A percentile compares a stretch with the other conserved stretches of the same genome.
Conservation (phyloP, 495 filamentous ascomycete genomes). For the Antarctomyces pellizariae region DNA sequence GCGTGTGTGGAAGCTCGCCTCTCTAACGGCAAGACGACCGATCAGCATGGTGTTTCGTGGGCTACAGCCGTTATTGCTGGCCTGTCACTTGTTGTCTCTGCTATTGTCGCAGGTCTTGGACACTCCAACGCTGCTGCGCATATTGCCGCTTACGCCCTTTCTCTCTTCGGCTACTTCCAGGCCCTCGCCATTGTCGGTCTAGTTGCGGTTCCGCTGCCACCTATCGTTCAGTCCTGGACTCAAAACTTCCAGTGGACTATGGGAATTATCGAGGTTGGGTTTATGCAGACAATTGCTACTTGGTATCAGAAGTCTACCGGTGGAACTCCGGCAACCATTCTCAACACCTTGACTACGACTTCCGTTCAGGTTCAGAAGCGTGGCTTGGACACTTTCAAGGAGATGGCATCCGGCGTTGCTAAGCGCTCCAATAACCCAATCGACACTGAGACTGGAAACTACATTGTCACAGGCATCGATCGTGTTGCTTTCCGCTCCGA, state of each 20-base stretch:
- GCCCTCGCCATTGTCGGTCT: conserved; percentile 89
- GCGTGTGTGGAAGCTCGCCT: conserved; percentile 77
- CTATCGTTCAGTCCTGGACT: conserved; percentile 81
- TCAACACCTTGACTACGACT: conserved; percentile 45
- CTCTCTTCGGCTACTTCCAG: conserved; percentile 89
- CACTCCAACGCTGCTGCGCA: conserved; percentile 95
- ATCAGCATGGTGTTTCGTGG: conserved; percentile 79
- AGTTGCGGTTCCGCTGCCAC: conserved; percentile 63
- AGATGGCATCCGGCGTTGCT: conserved; percentile 3
- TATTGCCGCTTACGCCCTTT: conserved; percentile 78
- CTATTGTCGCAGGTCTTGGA: conserved; percentile 58
- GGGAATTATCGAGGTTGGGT: conserved; percentile 77
- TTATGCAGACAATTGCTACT: conserved; percentile 70
- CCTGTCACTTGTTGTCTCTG: conserved; percentile 59
- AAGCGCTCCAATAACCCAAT: conserved; percentile 15
- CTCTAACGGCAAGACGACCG: conserved; percentile 84
- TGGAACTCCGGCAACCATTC: conserved; percentile 59
- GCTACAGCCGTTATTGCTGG: conserved; percentile 66
- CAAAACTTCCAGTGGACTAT: conserved; percentile 98
- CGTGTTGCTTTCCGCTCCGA: conserved; percentile 67
- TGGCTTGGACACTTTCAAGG: conserved; percentile 16
- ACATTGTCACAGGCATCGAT: conserved; percentile 65
- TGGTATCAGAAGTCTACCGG: conserved; percentile 96
- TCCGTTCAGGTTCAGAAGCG: conserved; percentile 77
- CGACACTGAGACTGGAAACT: conserved; percentile 22